Percentiles rank a stretch among this genome's conserved stretches.
These are phyloP conservation scores for Phytopythium cucurbitacearum DNA, from an alignment of 352 stramenopile genomes.

Conservation along the genomic window DNA sequence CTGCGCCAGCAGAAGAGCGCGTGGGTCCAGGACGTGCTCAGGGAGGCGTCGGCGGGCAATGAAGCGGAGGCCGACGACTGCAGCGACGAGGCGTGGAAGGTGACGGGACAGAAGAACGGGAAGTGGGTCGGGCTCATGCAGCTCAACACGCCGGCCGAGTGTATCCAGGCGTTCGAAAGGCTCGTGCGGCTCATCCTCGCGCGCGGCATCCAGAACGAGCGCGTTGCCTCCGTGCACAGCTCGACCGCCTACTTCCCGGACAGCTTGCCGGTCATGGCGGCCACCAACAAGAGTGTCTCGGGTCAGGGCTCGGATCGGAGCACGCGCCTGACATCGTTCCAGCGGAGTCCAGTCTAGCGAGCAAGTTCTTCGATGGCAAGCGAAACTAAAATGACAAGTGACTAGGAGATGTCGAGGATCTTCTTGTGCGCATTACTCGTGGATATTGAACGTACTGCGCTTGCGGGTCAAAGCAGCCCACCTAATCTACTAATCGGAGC, in stretches of 20 bases:
- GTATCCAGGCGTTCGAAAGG: conserved; percentile 46
- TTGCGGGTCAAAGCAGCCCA: neutral
- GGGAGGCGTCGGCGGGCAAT: neutral
- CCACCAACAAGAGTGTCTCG: neutral
- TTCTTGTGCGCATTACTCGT: no score
- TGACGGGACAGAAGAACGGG: conserved; percentile 13
- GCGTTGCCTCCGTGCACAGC: conserved; percentile 16
- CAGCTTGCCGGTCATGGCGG: conserved; percentile 28
- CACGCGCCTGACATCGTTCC: neutral
- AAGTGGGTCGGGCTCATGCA: conserved; percentile 22
- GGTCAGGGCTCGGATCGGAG: neutral
- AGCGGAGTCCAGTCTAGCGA: no score
- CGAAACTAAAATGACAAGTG: no score
- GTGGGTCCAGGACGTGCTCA: conserved; percentile 30
- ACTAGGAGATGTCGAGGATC: no score
- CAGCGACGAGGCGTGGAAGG: conserved; percentile 21
- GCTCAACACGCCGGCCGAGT: conserved; percentile 20
- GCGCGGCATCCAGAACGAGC: conserved; percentile 18
- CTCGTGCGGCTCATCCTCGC: conserved; percentile 48
- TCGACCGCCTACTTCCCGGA: conserved; percentile 25
- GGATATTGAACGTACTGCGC: no score
- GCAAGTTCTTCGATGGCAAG: no score
- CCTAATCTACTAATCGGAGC: neutral
- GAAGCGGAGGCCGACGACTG: conserved; percentile 7
- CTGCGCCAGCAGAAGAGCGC: conserved; percentile 20